Base-by-base conservation (phyloP, 2,329 filamentous ascomycete species). In the Paraconiothyrium brasiliense region DNA sequence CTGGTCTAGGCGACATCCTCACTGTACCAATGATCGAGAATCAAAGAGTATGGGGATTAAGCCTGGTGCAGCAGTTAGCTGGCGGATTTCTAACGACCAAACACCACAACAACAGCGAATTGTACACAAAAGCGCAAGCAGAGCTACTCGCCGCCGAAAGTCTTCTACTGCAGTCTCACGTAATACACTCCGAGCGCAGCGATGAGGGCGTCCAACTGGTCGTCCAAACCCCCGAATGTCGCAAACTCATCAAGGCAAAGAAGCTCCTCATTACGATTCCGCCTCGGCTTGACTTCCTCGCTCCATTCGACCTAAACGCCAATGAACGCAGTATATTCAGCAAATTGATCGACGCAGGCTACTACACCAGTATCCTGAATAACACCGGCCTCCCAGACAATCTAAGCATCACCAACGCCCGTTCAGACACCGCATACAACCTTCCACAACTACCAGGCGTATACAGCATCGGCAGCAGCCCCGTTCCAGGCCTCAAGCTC, bases 191-290 rank as follows among this genome's bases (percentile, higher is more conserved):
- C 1, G 43, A 49, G 9, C 44, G 57, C 20, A 41, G 22, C 24
- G 58, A 46, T 48, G 1, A 39, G 52, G 10, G 37, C 16, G 39
- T 49, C 32, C 30, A 52, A 34, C 34, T 69, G 24, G 20, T 67
- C 24, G 64, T 71, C 22, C 11, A 62, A 5, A 74, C 71, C 0
- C 61, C 71, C 0, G 24, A 44, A 3, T 69, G 70, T 16, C 10
- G 7, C 9, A 71, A 71, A 51, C 62, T 68, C 59, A 69, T 84
- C 47, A 60, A 71, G 48, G 79, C 80, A 3, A 77, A 77, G 39
- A 79, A 81, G 55, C 65, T 85, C 1, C 63, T 85, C 11, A 71
- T 81, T 20, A 70, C 81, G n/a, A 76, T 81, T 9, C 82, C 82
- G 0, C 82, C 80, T 2, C 73, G 71, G 34, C 48, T 78, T 4